Base-by-base conservation (phyloP, 768 basidiomycete species). In the Collybia sp. region DNA sequence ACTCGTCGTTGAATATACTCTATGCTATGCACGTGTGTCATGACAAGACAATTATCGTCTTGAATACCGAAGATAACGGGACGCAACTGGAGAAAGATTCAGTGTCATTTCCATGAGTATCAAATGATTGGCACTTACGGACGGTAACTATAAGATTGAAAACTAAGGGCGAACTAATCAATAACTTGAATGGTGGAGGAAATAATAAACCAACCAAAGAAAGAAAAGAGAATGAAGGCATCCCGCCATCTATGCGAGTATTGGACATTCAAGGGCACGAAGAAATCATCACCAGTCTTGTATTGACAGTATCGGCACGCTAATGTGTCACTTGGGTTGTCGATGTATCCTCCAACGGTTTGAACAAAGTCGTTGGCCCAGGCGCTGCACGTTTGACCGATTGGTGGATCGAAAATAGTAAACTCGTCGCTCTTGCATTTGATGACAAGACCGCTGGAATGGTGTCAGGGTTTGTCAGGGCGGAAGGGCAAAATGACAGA, bases 271-370 rank as follows among this genome's bases (percentile, higher is more conserved):
- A 91, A 63, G 0, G 84, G 84, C 10, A 60, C 54, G 59, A 72
- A 86, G 66, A 84, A 91, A 51, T 90, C 67, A 52, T 90, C 84
- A 0, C 88, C 87, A 17, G 76, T 64, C 56, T 53, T 44, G 57
- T 76, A 89, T 55, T 80, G 77, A 56, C 92, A 93, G 61, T 90
- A 93, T 12, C 75, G 72, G 61, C 93, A 94, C 5, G 63, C 58
- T 1, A 59, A 44, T 0, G 80, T 83, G 10, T 76, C 87, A 45
- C 72, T 67, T 0, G 75, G 71, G 53, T 93, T 82, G 46, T 82
- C 72, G 12, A 94, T 65, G 62, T 93, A 93, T 0, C 92, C 92
- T 0, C 87, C 86, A 41, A 76, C 72, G 0, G 56, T 60, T 1
- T 50, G 49, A 11, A 85, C 77, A 61, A 90, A 94, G 9, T 78